A percentile compares a stretch with the other conserved stretches of the same genome.
Evolutionary conservation across 2,329 filamentous ascomycete genomes (phyloP).

Genomic region (Albifimbria verrucaria): DNA sequence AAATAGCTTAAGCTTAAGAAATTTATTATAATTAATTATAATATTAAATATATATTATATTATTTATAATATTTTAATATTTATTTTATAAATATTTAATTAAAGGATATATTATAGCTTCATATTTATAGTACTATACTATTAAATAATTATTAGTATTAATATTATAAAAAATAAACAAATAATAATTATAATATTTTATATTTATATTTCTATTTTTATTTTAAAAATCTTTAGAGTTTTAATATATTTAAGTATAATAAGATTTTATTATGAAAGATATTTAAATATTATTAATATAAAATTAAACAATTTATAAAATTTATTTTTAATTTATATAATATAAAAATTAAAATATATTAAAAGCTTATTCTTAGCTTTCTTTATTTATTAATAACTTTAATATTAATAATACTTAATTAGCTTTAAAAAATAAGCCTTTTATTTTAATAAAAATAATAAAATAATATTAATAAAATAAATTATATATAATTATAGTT

Average conservation of each 20-base stretch:
- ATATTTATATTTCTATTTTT: conserved; percentile 1
- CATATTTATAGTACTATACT: background rate
- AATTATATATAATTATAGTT: background rate
- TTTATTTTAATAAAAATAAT: conserved; percentile 1
- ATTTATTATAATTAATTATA: conserved; percentile 2
- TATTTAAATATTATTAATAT: too few relatives aligned
- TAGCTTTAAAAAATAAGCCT: too few relatives aligned
- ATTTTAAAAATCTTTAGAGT: background rate
- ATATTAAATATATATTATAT: background rate
- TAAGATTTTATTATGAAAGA: background rate
- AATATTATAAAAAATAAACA: conserved; percentile 1
- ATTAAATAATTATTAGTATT: background rate
- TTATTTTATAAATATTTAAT: too few relatives aligned
- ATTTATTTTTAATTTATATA: background rate
- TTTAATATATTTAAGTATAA: background rate
- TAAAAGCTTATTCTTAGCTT: background rate
- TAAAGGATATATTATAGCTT: background rate
- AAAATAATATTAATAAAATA: background rate
- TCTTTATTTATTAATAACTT: background rate
- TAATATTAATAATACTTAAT: conserved; percentile 1
- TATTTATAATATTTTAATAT: conserved; percentile 1
- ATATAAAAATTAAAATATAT: background rate
- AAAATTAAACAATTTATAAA: too few relatives aligned
- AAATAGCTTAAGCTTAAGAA: background rate
- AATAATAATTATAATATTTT: conserved; percentile 3